A percentile compares a stretch with the other conserved stretches of the same genome.
Conservation (phyloP, 2,329 filamentous ascomycete genomes). For the Hansfordia pulvinata region DNA sequence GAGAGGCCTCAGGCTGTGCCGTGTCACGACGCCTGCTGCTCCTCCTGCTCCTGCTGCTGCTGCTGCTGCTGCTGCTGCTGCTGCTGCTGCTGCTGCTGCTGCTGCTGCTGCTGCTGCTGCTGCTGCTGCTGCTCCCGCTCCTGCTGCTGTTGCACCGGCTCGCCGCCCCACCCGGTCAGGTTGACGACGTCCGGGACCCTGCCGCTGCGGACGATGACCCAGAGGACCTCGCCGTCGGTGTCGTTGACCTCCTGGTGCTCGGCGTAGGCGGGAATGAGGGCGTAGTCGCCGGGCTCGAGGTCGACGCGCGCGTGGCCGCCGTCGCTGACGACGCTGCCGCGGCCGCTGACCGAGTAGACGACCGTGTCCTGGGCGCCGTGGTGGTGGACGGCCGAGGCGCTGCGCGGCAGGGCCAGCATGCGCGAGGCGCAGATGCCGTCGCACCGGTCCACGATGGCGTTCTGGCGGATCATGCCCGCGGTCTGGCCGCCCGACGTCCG, state of each 20-base stretch:
- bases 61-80: too few species aligned
- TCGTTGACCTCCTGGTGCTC: slow-evolving; percentile 45
- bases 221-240: slow-evolving; percentile 36
- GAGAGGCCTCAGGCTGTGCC: too few species aligned
- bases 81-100: too few species aligned
- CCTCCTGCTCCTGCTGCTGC: too few species aligned
- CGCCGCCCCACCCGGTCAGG: slow-evolving; percentile 28
- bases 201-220: slow-evolving; percentile 36
- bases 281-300: slow-evolving; percentile 36
- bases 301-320: slow-evolving; percentile 29
- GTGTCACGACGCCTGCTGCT: too few species aligned
- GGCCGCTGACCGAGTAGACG: slow-evolving; percentile 33
- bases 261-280: slow-evolving; percentile 35
- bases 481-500: slow-evolving; percentile 30
- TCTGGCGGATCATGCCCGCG: slow-evolving; percentile 32
- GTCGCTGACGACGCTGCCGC: slow-evolving; percentile 33
- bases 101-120: too few species aligned
- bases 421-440: slow-evolving; percentile 32
- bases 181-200: slow-evolving; percentile 33
- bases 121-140: too few species aligned
- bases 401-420: slow-evolving; percentile 33
- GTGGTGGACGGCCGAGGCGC: slow-evolving; percentile 35
- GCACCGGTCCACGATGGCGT: slow-evolving; percentile 31
- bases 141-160: too few species aligned
- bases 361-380: slow-evolving; percentile 39